Evolutionary conservation across 2,329 filamentous ascomycete genomes (phyloP), one percentile per base, ranked within the genome.

Genomic region (Whalleya microplaca): DNA sequence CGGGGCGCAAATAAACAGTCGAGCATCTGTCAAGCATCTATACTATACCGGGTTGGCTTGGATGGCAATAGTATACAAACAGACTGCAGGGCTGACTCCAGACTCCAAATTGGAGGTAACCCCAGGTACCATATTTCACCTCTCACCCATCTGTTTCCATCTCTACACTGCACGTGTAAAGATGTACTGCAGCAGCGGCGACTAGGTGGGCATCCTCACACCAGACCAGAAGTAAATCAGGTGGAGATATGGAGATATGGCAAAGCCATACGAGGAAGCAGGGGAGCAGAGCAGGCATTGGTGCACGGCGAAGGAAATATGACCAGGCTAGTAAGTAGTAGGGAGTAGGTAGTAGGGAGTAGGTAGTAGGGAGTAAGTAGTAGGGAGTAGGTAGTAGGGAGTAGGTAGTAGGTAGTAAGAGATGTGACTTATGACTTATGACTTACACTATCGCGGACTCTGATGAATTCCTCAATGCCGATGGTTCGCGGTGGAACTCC

Each of bases 361-460:
- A n/a, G n/a, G n/a, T n/a, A n/a, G n/a, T n/a, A n/a, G n/a, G n/a
- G n/a, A n/a, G n/a, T n/a, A n/a, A n/a, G n/a, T n/a, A n/a, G n/a
- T n/a, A n/a, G n/a, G n/a, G n/a, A n/a, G n/a, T n/a, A n/a, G n/a
- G n/a, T n/a, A n/a, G n/a, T n/a, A n/a, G n/a, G n/a, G 29, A 40
- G 16, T 44, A 46, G 2, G 43, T 21, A 41, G 41, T 42, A 47
- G 51, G 58, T 45, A 55, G 41, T 56, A 59, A 51, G 58, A 55
- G 61, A 44, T 59, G 41, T 4, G 23, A 9, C 9, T 48, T 53
- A 27, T 4, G 23, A 9, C 9, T 48, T 53, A 27, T 51, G 55
- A 78, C 90, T 83, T 87, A 96, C 92, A 72, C 86, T 88, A 72
- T 96, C 91, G 69, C 91, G 85, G 47, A 92, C 91, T 70, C 88